Evolutionary conservation across 1,284 basidiomycete genomes (phyloP).

Genomic region (Anthracocystis walkeri): DNA sequence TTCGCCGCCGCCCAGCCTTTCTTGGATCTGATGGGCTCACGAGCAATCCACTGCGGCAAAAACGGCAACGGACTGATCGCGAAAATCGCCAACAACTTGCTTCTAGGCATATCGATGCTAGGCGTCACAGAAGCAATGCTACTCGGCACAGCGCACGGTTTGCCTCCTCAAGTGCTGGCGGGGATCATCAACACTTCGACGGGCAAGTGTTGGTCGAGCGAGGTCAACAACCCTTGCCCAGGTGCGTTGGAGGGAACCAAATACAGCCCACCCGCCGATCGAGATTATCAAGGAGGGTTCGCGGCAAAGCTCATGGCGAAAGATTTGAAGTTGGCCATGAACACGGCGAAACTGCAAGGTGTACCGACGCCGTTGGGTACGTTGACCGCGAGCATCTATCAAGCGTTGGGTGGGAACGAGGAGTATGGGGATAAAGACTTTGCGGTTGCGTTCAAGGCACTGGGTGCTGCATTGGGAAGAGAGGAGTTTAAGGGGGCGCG

Average conservation of each 20-base stretch:
- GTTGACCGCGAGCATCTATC: constrained; percentile 55
- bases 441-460: constrained; percentile 59
- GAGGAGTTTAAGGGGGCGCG: constrained; percentile 44
- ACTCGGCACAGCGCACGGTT: constrained; percentile 59
- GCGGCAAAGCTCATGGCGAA: constrained; percentile 54
- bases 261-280: constrained; percentile 82
- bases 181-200: constrained; percentile 65
- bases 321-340: constrained; percentile 61
- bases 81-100: constrained; percentile 66
- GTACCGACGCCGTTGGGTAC: constrained; percentile 58
- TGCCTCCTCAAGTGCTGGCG: constrained; percentile 55
- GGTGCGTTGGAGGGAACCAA: constrained; percentile 74
- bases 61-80: constrained; percentile 74
- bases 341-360: constrained; percentile 55
- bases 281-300: constrained; percentile 77
- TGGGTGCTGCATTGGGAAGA: constrained; percentile 50
- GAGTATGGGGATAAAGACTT: constrained; percentile 60
- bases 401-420: constrained; percentile 53
- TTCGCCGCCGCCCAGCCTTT: constrained; percentile 76
- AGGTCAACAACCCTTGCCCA: constrained; percentile 88
- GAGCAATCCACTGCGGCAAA: constrained; percentile 85
- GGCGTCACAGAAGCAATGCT: constrained; percentile 64
- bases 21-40: constrained; percentile 78
- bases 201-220: constrained; percentile 80
- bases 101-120: constrained; percentile 63